Evolutionary conservation across 2,329 filamentous ascomycete species (phyloP).

Genomic region (Gnomoniopsis smithogilvyi): DNA sequence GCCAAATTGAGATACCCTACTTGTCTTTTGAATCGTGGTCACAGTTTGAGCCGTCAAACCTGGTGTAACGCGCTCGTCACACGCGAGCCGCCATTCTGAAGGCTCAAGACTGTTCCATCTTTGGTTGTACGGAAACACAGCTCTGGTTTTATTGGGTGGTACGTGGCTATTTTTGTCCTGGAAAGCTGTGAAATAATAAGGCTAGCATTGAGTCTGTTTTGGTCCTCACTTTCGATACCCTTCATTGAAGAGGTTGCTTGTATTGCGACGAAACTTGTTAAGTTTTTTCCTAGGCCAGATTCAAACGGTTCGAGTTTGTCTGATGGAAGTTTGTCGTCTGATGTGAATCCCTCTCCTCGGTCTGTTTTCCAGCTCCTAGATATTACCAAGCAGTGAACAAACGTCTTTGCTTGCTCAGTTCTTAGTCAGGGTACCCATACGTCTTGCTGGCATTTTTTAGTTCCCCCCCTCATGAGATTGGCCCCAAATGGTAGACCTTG

Average conservation of each 20-base stretch:
- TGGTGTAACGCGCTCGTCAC: constrained; percentile 4
- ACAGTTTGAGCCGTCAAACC: neutral
- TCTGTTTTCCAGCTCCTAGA: neutral
- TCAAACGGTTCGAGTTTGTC: neutral
- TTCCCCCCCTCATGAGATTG: neutral
- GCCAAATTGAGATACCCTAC: constrained; percentile 12
- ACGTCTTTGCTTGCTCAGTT: neutral
- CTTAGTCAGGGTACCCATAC: neutral
- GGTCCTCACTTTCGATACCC: neutral
- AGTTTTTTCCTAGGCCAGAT: neutral
- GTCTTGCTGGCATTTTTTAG: neutral
- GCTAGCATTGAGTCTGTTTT: neutral
- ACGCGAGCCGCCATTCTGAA: constrained; percentile 4
- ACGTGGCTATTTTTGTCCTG: neutral
- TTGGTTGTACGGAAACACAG: constrained; percentile 7
- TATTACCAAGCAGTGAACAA: neutral
- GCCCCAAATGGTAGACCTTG: neutral
- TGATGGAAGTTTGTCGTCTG: constrained; percentile 14
- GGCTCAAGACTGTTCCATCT: constrained; percentile 9
- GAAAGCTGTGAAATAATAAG: neutral
- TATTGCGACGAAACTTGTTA: neutral
- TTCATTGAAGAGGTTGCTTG: neutral
- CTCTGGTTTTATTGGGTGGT: neutral
- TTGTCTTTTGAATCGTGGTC: neutral
- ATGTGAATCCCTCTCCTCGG: neutral